Percentiles rank a stretch among this genome's conserved stretches.
These are phyloP conservation scores for Chrysanthemum lavandulifolium DNA, from an alignment of 129 eudicot genomes.

Conservation along the genomic window DNA sequence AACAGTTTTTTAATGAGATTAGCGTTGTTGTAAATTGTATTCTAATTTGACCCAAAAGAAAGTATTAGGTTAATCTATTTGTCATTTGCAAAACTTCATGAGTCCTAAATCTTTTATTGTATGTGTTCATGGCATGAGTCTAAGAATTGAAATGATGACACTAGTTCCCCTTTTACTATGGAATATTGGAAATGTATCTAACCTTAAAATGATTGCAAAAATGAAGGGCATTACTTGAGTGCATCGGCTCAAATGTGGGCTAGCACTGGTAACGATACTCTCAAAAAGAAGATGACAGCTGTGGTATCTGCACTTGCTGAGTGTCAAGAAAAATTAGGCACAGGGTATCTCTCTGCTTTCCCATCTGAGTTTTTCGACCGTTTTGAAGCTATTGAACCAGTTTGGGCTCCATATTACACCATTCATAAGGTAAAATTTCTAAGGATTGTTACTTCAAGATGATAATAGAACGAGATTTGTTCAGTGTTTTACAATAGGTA, in stretches of 20 bases:
- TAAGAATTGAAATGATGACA: no score
- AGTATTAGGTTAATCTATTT: no score
- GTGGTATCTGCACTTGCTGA: constrained; percentile 41
- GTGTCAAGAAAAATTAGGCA: constrained; percentile 68
- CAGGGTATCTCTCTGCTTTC: constrained; percentile 89
- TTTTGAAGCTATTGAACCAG: constrained; percentile 60
- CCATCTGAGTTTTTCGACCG: constrained; percentile 74
- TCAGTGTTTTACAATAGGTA: background rate
- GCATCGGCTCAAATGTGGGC: constrained; percentile 31
- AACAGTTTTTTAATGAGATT: no score
- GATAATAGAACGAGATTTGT: background rate
- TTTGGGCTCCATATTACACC: constrained; percentile 96
- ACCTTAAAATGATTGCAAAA: background rate
- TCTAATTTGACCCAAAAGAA: no score
- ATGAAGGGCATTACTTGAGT: constrained; percentile 20
- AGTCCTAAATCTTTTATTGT: no score
- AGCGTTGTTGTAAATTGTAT: no score
- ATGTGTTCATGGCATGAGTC: no score
- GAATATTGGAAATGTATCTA: no score
- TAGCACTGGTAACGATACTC: constrained; percentile 28
- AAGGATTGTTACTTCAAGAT: constrained; percentile 4
- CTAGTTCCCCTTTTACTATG: no score
- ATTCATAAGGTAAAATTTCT: constrained; percentile 70
- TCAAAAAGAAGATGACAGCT: constrained; percentile 38
- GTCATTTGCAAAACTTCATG: no score